phyloP scores from a whole-genome alignment of 495 filamentous ascomycete genomes.

The Amniculicola lignicola region DNA sequence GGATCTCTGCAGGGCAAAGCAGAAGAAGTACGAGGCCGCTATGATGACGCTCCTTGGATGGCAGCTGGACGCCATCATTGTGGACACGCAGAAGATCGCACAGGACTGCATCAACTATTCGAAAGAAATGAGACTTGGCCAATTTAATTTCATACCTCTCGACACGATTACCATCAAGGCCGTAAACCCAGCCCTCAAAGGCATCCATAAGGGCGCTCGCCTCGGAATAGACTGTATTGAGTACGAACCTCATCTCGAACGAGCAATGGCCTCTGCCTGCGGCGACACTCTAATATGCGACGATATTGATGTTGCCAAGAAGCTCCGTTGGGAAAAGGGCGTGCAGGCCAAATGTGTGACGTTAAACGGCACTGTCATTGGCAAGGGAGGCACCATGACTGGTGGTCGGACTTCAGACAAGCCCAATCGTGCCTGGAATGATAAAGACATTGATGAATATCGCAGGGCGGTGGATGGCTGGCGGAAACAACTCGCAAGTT shows the following conservation, averaged over 20 bases:
- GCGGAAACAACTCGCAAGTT: conserved; percentile 64
- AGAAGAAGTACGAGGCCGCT: conserved; percentile 91
- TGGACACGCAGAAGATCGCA: conserved; percentile 93
- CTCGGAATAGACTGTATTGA: conserved; percentile 95
- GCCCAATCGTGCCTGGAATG: conserved; percentile 78
- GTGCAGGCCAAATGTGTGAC: conserved; percentile 93
- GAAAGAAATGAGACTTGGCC: conserved; percentile 78
- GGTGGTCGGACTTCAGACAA: conserved; percentile 77
- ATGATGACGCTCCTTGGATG: conserved; percentile 89
- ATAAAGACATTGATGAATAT: conserved; percentile 80
- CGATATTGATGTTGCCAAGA: conserved; percentile 75
- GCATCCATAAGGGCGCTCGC: conserved; percentile 77
- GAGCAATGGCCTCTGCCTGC: conserved; percentile 91
- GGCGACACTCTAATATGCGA: conserved; percentile 96
- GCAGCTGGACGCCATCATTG: conserved; percentile 89
- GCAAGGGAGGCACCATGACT: conserved; percentile 97
- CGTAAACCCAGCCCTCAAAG: conserved; percentile 84
- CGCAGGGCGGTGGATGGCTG: conserved; percentile 68
- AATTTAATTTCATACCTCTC: conserved; percentile 88
- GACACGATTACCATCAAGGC: conserved; percentile 95
- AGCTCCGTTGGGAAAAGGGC: conserved; percentile 79
- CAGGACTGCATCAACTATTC: conserved; percentile 93
- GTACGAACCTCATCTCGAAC: conserved; percentile 80
- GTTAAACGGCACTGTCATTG: conserved; percentile 86
- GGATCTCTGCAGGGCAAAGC: conserved; percentile 90